These are phyloP conservation scores for Microthlaspi erraticum DNA, from an alignment of 345 rosid genomes.

Conservation along the genomic window DNA sequence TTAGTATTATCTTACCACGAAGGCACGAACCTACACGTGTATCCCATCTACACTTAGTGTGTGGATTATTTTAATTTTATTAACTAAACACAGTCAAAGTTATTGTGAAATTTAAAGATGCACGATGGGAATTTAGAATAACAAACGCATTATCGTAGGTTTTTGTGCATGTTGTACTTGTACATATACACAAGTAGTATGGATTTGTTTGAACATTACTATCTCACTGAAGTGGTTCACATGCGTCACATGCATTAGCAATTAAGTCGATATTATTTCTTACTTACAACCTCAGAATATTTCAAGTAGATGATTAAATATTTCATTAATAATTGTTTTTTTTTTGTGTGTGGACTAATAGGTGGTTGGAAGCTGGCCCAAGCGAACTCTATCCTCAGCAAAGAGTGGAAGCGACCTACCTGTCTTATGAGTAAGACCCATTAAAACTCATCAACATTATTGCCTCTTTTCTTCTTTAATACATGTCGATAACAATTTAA, in stretches of 20 bases:
- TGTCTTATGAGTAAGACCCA: conserved; percentile 33
- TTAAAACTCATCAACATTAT: conserved; percentile 34
- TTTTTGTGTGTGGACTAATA: conserved; percentile 14
- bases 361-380: conserved; percentile 47
- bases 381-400: conserved; percentile 34
- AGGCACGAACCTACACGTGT: conserved; percentile 7
- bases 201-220: conserved; percentile 8
- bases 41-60: not conserved
- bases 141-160: not conserved
- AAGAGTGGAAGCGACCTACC: conserved; percentile 37
- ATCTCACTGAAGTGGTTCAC: conserved; percentile 40
- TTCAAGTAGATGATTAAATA: conserved; percentile 29
- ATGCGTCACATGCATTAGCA: conserved; percentile 48
- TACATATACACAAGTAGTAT: not conserved
- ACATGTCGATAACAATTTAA: not conserved
- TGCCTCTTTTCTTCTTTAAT: not conserved
- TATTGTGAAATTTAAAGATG: conserved; percentile 19
- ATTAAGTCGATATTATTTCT: conserved; percentile 27
- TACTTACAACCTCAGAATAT: conserved; percentile 13
- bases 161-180: not conserved
- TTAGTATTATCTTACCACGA: not conserved
- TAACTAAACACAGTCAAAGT: conserved; percentile 25
- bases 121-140: conserved; percentile 36
- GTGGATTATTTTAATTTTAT: conserved; percentile 1
- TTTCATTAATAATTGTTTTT: conserved; percentile 4